A percentile compares a stretch with the other conserved stretches of the same genome.
These are phyloP conservation scores for Erucastrum elatum DNA, from an alignment of 345 rosid genomes.

Conservation along the genomic window DNA sequence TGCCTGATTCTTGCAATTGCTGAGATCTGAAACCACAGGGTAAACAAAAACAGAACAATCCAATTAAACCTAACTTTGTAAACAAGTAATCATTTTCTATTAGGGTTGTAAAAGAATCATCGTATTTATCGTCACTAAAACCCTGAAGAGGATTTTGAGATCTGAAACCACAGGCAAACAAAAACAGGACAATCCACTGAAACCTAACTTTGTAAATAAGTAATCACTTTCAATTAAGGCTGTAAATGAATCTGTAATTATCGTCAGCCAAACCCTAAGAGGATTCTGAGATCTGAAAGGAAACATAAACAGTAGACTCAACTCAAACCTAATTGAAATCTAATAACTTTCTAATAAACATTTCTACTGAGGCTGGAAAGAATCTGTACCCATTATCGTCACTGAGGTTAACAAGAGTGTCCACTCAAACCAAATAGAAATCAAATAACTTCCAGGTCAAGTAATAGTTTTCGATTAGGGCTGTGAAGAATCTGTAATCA, in stretches of 20 bases:
- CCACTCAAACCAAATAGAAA: background rate
- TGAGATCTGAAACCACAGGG: constrained; percentile 63
- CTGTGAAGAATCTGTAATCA: constrained; percentile 17
- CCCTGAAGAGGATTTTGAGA: too few species aligned
- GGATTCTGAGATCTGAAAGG: constrained; percentile 53
- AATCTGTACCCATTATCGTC: background rate
- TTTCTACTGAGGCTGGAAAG: constrained; percentile 14
- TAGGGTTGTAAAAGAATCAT: constrained; percentile 21
- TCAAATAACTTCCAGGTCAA: background rate
- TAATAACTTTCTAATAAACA: too few species aligned
- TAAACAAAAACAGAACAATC: constrained; percentile 23
- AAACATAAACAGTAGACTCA: too few species aligned
- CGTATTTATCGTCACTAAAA: too few species aligned
- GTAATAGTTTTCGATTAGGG: background rate
- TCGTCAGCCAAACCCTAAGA: background rate
- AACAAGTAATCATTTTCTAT: background rate
- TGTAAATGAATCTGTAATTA: constrained; percentile 7
- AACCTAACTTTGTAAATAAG: background rate
- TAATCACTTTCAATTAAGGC: background rate
- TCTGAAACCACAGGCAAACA: too few species aligned
- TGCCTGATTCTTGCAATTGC: constrained; percentile 87
- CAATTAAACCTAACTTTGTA: background rate
- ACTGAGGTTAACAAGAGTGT: background rate
- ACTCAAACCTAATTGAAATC: too few species aligned
- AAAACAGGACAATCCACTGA: background rate